Base-by-base conservation (phyloP, 83 land plant genomes). In the Isoetes engelmannii region DNA sequence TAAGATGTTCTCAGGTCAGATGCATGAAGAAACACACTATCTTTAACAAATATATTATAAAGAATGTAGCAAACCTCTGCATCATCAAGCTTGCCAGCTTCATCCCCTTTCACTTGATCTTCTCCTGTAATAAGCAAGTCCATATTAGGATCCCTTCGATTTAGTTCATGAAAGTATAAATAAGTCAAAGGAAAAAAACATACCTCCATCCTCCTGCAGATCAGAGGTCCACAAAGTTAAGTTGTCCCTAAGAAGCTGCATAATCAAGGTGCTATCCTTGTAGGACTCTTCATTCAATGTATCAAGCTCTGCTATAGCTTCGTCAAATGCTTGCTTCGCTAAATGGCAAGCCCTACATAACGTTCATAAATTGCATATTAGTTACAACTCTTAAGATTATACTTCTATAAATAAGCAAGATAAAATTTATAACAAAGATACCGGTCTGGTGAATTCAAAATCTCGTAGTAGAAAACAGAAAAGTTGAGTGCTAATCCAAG, bases 391-490 rank as follows among this genome's bases (percentile, higher is more conserved):
- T n/a, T n/a, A n/a, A n/a, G n/a, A n/a, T n/a, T n/a, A n/a, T n/a
- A n/a, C n/a, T n/a, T n/a, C n/a, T n/a, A n/a, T n/a, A n/a, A n/a
- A n/a, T n/a, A n/a, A n/a, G n/a, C n/a, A n/a, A n/a, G n/a, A n/a
- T n/a, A n/a, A n/a, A n/a, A n/a, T n/a, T n/a, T n/a, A n/a, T n/a
- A n/a, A n/a, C n/a, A n/a, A n/a, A n/a, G n/a, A n/a, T n/a, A 72
- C 74, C 68, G 67, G 58, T 67, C 71, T 12, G 76, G 76, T 3
- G 71, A 74, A 44, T 74, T 74, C 57, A 67, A 46, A 3, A 69
- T 69, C 44, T 78, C 80, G 57, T 78, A 78, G 54, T 78, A 69
- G 47, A 78, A 78, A 20, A 78, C 72, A 48, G 76, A 78, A 57
- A 73, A 78, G 21, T 78, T 78, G 44, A 78, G 57, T 9, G 80